phyloP scores from a whole-genome alignment of 2,329 filamentous ascomycete genomes.

The Pseudogymnoascus sp. region DNA sequence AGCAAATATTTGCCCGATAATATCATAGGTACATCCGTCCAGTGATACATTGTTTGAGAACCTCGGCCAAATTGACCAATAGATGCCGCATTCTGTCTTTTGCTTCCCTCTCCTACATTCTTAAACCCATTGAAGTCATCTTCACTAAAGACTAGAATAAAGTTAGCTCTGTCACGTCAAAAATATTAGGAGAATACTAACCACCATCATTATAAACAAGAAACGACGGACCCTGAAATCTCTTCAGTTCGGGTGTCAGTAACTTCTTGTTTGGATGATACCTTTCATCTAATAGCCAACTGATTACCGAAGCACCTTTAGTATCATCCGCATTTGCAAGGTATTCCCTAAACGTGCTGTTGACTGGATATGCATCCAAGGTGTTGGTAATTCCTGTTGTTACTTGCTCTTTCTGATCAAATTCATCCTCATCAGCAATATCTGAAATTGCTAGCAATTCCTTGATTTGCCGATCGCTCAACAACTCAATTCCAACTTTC shows the following conservation, averaged over 20 bases:
- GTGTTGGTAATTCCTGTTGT: constrained; percentile 28
- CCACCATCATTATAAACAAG: constrained; percentile 29
- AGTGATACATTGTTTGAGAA: constrained; percentile 33
- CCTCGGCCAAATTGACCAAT: constrained; percentile 32
- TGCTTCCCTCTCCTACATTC: constrained; percentile 30
- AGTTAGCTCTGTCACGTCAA: constrained; percentile 7
- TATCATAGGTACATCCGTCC: constrained; percentile 30
- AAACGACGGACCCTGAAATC: constrained; percentile 27
- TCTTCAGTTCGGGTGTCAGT: constrained; percentile 20
- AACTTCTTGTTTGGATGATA: constrained; percentile 17
- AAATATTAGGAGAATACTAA: constrained; percentile 12
- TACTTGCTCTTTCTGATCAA: constrained; percentile 26
- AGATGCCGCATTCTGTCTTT: constrained; percentile 21
- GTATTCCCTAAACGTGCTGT: constrained; percentile 31
- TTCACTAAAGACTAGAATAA: constrained; percentile 23
- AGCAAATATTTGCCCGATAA: constrained; percentile 28
- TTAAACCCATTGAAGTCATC: constrained; percentile 29
- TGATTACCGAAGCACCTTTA: constrained; percentile 21
- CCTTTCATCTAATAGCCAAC: constrained; percentile 27
- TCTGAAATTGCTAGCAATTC: constrained; percentile 20
- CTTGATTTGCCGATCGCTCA: constrained; percentile 18
- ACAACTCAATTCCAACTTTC: constrained; percentile 17
- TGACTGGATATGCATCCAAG: constrained; percentile 26
- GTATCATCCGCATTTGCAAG: constrained; percentile 32
- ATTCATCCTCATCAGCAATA: constrained; percentile 27